phyloP scores from a whole-genome alignment of 129 eudicot genomes.

The Logfia minima region DNA sequence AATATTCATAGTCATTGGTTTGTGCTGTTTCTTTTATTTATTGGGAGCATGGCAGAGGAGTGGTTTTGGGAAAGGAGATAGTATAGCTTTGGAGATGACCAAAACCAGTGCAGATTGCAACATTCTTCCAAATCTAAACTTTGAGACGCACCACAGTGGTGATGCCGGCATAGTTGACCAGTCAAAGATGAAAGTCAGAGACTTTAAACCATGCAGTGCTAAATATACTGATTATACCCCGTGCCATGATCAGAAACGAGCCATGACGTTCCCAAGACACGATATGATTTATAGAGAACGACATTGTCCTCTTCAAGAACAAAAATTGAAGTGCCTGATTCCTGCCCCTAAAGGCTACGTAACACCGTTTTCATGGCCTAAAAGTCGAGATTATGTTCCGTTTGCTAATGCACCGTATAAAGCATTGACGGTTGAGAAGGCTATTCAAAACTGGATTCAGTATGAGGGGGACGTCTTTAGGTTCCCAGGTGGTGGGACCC shows the following conservation, averaged over 20 bases:
- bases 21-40: constrained; percentile 87
- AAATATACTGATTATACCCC: constrained; percentile 86
- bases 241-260: constrained; percentile 89
- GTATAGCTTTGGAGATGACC: constrained; percentile 79
- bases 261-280: constrained; percentile 86
- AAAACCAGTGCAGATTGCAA: constrained; percentile 69
- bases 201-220: constrained; percentile 59
- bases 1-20: constrained; percentile 73
- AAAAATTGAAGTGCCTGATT: constrained; percentile 78
- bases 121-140: constrained; percentile 75
- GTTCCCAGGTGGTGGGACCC: constrained; percentile 99
- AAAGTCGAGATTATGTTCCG: constrained; percentile 94
- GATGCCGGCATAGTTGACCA: constrained; percentile 55
- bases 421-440: constrained; percentile 96
- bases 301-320: constrained; percentile 83
- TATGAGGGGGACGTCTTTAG: constrained; percentile 92
- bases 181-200: constrained; percentile 39
- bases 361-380: constrained; percentile 97
- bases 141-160: constrained; percentile 85
- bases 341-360: constrained; percentile 97
- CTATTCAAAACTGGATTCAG: constrained; percentile 97
- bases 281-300: constrained; percentile 89
- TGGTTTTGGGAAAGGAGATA: constrained; percentile 96
- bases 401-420: constrained; percentile 96
- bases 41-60: constrained; percentile 99